Base-by-base conservation (phyloP, 257 asterid genomes). In the Plantago major region DNA sequence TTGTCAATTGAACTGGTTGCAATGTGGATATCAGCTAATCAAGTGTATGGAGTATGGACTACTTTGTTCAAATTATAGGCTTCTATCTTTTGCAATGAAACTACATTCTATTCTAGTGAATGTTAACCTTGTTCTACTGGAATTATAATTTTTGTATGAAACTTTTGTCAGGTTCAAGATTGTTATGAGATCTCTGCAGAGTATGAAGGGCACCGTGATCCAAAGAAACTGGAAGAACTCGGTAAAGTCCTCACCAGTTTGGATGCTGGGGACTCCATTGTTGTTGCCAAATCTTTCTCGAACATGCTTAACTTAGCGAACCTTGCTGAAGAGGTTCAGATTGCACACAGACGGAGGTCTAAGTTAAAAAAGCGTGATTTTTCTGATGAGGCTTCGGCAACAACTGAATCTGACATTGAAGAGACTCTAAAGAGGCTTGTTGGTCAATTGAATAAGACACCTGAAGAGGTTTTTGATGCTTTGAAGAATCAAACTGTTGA, bases 261-360 rank as follows among this genome's bases (percentile, higher is more conserved):
- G 82, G 99, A 89, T 73, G 95, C 99, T 55, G 99, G 99, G 56
- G 99, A 92, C 71, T 89, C 97, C 17, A 92, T 92, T 55, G 97
- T 92, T 9, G 73, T 89, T 53, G 84, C 99, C 17, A 92, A 92
- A 64, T 76, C 99, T 47, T 92, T 92, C 77, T 82, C 99, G 15
- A 73, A 89, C 88, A 92, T 92, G 99, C 95, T 92, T 69, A 92
- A 68, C 73, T 80, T 92, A 46, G 99, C 83, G 66, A 92, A 89
- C 72, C 92, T 92, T 66, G 99, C 97, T 5, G 99, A 92, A 73
- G 99, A 92, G 76, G 99, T 92, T 76, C 99, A 92, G 84, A 89
- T 92, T 74, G 99, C 99, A 8, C 84, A 81, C 84, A 78, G 99
- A 46, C 88, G 97, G 14, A 77, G 99, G 76, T 81, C 52, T 43